Conservation (phyloP, 306 rosid genomes). For the Quercus glauca region DNA sequence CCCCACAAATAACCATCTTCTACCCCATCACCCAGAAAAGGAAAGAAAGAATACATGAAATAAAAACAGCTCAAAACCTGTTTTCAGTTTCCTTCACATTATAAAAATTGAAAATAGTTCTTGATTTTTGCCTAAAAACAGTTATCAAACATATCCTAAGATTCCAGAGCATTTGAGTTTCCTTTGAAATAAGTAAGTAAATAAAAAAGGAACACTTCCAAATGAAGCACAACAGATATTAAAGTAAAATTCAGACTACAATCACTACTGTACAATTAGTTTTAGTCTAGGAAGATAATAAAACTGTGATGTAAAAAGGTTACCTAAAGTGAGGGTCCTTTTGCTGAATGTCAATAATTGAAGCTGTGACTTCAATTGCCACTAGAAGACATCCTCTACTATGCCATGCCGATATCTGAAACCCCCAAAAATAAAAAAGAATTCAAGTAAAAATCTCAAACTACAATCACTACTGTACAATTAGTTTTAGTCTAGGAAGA, state of each 20-base stretch:
- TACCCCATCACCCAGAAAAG: background rate
- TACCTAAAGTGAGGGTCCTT: slow-evolving; percentile 67
- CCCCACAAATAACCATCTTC: background rate
- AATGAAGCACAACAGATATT: background rate
- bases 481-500: too few relatives aligned
- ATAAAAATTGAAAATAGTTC: too few relatives aligned
- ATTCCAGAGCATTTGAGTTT: background rate
- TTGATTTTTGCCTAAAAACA: too few relatives aligned
- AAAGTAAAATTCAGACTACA: background rate
- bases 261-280: too few relatives aligned
- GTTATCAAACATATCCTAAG: too few relatives aligned
- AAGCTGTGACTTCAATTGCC: slow-evolving; percentile 64
- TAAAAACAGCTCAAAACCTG: too few relatives aligned
- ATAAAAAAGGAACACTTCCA: background rate
- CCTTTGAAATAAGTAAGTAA: background rate
- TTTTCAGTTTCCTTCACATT: too few relatives aligned
- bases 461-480: too few relatives aligned
- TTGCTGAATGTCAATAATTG: slow-evolving; percentile 65
- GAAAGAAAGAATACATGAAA: background rate
- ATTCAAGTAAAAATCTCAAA: background rate
- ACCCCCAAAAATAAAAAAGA: background rate
- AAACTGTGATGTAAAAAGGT: background rate
- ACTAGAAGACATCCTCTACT: slow-evolving; percentile 85
- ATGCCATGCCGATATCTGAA: slow-evolving; percentile 77
- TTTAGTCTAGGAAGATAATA: too few relatives aligned